A percentile compares a stretch with the other conserved stretches of the same genome.
phyloP scores from a whole-genome alignment of 2,329 filamentous ascomycete species.

The Acephala macrosclerotiorum region DNA sequence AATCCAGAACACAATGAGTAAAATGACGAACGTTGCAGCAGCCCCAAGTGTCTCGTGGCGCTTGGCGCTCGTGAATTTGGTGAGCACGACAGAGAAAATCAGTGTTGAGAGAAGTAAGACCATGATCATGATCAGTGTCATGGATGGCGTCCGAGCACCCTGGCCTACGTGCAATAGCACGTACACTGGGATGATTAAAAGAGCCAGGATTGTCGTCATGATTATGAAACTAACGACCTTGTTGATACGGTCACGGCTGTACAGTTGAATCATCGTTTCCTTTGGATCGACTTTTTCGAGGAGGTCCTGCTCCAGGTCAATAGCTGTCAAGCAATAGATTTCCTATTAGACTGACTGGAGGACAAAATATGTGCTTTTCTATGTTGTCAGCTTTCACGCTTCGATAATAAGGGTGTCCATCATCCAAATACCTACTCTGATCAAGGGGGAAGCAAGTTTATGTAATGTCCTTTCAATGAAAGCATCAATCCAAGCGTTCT shows the following conservation, averaged over 20 bases:
- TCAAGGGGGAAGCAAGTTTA: background rate
- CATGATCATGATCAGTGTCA: conserved; percentile 18
- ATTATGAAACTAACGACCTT: conserved; percentile 23
- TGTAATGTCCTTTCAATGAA: conserved; percentile 38
- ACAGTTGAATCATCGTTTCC: conserved; percentile 20
- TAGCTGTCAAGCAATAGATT: background rate
- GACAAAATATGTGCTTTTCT: no score
- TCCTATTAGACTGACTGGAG: no score
- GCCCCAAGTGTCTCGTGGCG: conserved; percentile 35
- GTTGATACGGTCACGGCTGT: conserved; percentile 19
- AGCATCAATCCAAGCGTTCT: conserved; percentile 49
- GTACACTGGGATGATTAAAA: conserved; percentile 30
- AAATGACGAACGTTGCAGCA: conserved; percentile 33
- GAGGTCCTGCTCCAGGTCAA: background rate
- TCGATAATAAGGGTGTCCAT: background rate
- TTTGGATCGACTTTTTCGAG: no score
- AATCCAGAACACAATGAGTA: background rate
- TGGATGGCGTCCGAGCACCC: background rate
- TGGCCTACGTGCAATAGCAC: conserved; percentile 22
- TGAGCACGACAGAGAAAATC: conserved; percentile 28
- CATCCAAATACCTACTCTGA: background rate
- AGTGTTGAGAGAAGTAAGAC: conserved; percentile 29
- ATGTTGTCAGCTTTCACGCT: background rate
- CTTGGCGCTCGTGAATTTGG: conserved; percentile 34
- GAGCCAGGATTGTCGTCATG: conserved; percentile 13